Base-by-base conservation (phyloP, 2,329 filamentous ascomycete species). In the Verticillium nonalfalfae region DNA sequence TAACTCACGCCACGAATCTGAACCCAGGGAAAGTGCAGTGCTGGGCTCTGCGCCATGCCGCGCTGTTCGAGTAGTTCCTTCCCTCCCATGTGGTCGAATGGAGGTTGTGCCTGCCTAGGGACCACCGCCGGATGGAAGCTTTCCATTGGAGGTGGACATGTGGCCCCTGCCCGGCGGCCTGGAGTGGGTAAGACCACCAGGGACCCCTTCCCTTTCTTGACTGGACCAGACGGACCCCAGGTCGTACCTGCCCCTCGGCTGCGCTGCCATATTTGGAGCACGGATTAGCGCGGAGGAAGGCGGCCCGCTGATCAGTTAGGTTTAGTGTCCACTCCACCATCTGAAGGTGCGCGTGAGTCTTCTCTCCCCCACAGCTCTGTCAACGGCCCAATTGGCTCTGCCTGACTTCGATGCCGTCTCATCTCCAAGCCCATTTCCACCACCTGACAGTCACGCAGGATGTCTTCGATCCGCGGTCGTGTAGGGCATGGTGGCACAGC, bases 301-400 rank as follows among this genome's bases (percentile, higher is more conserved):
- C 64, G 64, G 64, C 57, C 63, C 64, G 64, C 62, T 59, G 35
- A 60, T 59, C 57, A 66, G 64, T 62, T 62, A 65, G 64, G 64
- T 38, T 59, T 62, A 52, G 45, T 11, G 45, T n/a, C 18, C 7
- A 11, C 6, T 21, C 7, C 45, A 31, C 45, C 10, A n/a, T 52
- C 35, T 36, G 35, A 13, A 36, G 35, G 9, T 36, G 9, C 26
- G 26, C 26, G 26, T n/a, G 45, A 64, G 62, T 54, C 7, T 21
- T 18, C 26, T 36, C 26, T 34, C n/a, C 34, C 40, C 38, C 31
- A 14, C 45, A 26, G 31, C 13, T 40, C 52, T 33, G 45, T 39
- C n/a, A 1, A 10, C 4, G 58, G 21, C 31, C 26, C 33, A 15
- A 52, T 58, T 21, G 54, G 31, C 40, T 57, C 50, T 10, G 35